Percentiles rank a stretch among this genome's conserved stretches.
Conservation (phyloP, 2,329 filamentous ascomycete genomes). For the Didymella sp. region DNA sequence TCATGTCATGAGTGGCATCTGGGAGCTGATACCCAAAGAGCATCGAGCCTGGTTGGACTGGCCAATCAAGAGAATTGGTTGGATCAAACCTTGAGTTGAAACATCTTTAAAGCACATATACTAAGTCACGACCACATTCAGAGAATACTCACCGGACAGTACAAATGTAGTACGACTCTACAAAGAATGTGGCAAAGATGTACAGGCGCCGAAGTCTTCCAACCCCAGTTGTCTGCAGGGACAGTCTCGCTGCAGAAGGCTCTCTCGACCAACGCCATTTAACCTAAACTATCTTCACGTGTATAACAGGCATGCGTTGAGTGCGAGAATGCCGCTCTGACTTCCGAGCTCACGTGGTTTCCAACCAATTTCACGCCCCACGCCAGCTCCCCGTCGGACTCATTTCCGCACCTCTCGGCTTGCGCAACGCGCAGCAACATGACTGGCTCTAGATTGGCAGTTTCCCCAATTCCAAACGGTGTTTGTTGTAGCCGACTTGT, state of each 20-base stretch:
- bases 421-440: background rate
- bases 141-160: background rate
- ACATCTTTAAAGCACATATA: background rate
- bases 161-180: background rate
- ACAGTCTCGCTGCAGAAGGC: background rate
- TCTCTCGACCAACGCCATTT: background rate
- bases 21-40: constrained; percentile 25
- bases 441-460: background rate
- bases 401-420: background rate
- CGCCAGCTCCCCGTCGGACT: background rate
- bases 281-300: background rate
- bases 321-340: background rate
- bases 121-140: too few relatives aligned
- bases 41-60: constrained; percentile 34
- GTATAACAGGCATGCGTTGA: background rate
- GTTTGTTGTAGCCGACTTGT: constrained; percentile 2
- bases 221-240: background rate
- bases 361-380: background rate
- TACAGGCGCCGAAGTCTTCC: background rate
- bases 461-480: background rate
- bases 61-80: constrained; percentile 33
- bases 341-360: background rate
- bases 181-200: background rate
- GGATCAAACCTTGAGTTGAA: constrained; percentile 30
- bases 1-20: constrained; percentile 39